Conservation (phyloP, 768 basidiomycete genomes). For the Boletus rubropictus region DNA sequence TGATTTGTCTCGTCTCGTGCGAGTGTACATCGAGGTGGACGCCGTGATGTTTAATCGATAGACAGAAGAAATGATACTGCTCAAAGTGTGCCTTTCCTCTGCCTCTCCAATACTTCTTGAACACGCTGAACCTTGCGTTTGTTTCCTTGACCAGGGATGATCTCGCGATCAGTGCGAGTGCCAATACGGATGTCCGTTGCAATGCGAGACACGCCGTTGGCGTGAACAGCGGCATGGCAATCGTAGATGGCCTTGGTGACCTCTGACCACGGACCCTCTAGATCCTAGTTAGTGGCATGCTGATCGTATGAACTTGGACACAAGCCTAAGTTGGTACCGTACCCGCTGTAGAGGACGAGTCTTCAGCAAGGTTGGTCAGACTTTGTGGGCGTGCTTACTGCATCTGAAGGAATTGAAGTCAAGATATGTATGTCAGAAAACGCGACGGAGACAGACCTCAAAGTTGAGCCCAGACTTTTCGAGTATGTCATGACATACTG, state of each 20-base stretch:
- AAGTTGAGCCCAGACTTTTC: conserved; percentile 78
- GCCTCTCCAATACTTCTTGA: conserved; percentile 61
- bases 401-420: conserved; percentile 24
- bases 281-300: not conserved
- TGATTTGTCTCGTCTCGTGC: not conserved
- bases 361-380: conserved; percentile 23
- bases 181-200: conserved; percentile 96
- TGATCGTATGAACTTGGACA: not conserved
- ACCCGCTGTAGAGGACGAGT: conserved; percentile 49
- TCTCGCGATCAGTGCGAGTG: conserved; percentile 70
- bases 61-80: not conserved
- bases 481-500: conserved; percentile 78
- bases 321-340: conserved; percentile 83
- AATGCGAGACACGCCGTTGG: conserved; percentile 64
- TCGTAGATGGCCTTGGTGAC: conserved; percentile 86
- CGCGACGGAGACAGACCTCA: conserved; percentile 45
- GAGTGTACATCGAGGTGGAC: not conserved
- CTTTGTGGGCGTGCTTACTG: conserved; percentile 28
- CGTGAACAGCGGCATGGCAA: conserved; percentile 84
- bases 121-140: conserved; percentile 77
- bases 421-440: not conserved
- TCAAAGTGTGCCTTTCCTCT: conserved; percentile 8
- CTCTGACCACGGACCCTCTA: conserved; percentile 79
- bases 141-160: conserved; percentile 65
- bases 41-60: not conserved